These are phyloP conservation scores for Danielozyma ontarioensis DNA, from an alignment of 805 yeast genomes.

Conservation along the genomic window DNA sequence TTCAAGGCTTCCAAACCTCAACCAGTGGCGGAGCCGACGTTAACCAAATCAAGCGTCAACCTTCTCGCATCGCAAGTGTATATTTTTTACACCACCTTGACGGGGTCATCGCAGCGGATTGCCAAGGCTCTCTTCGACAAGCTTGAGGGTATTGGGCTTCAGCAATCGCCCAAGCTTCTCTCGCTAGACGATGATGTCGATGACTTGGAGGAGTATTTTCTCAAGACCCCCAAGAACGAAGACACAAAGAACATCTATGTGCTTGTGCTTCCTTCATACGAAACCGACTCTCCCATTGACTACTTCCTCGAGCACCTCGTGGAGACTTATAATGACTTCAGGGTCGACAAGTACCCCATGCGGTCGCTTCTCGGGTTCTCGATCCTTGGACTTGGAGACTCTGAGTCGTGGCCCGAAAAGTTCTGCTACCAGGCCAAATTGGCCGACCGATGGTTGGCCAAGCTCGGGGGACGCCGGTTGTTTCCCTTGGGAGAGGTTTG, in stretches of 20 bases:
- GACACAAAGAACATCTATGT: conserved; percentile 51
- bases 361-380: conserved; percentile 68
- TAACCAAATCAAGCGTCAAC: conserved; percentile 34
- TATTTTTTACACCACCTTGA: conserved; percentile 78
- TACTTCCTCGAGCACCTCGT: conserved; percentile 74
- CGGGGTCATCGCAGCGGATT: conserved; percentile 73
- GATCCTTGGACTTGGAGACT: conserved; percentile 84
- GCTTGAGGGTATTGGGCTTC: conserved; percentile 23
- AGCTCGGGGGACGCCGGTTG: conserved; percentile 79
- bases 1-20: conserved; percentile 33
- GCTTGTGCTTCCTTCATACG: conserved; percentile 82
- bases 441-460: conserved; percentile 72
- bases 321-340: conserved; percentile 79
- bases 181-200: conserved; percentile 77
- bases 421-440: conserved; percentile 81
- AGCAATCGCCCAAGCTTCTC: conserved; percentile 46
- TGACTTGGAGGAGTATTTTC: conserved; percentile 79
- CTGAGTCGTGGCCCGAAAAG: conserved; percentile 77
- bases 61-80: conserved; percentile 52
- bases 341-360: conserved; percentile 80
- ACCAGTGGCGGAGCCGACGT: conserved; percentile 22
- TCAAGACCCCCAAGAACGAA: conserved; percentile 48
- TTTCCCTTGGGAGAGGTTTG: conserved; percentile 84
- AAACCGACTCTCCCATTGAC: conserved; percentile 88
- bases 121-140: conserved; percentile 49